Conservation (phyloP, 1,284 basidiomycete genomes). For the Rhodotorula sp. region DNA sequence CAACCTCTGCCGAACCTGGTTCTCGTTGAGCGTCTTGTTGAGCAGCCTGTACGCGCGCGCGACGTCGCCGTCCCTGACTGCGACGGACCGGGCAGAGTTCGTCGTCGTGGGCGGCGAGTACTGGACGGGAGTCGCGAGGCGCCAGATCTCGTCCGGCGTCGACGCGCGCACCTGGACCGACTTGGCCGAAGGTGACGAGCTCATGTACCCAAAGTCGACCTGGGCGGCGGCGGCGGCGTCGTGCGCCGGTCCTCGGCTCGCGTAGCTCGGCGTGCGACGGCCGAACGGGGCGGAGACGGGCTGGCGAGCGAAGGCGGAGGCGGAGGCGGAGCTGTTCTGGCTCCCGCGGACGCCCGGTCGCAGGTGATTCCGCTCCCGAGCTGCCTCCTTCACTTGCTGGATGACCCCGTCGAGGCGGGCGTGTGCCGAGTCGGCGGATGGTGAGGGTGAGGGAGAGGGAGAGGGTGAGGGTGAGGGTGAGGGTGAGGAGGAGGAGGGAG, state of each 20-base stretch:
- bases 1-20: conserved; percentile 34
- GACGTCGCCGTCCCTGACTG: conserved; percentile 26
- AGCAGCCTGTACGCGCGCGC: conserved; percentile 33
- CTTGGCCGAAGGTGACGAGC: conserved; percentile 3
- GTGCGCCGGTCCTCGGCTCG: conserved; percentile 2
- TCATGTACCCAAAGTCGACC: neutral
- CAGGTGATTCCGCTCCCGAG: too few species aligned
- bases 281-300: neutral
- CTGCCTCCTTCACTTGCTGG: neutral
- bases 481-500: neutral
- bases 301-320: neutral
- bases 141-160: conserved; percentile 28
- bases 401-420: conserved; percentile 1
- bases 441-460: neutral
- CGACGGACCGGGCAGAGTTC: conserved; percentile 30
- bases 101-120: conserved; percentile 31
- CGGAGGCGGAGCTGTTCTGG: neutral
- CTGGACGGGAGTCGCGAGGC: conserved; percentile 2
- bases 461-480: neutral
- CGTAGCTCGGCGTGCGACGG: neutral
- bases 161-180: neutral
- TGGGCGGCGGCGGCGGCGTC: neutral
- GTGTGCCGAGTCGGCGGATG: too few species aligned
- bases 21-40: conserved; percentile 35
- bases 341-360: neutral